Conservation (phyloP, 2,329 filamentous ascomycete species). For the Neurospora crassa region DNA sequence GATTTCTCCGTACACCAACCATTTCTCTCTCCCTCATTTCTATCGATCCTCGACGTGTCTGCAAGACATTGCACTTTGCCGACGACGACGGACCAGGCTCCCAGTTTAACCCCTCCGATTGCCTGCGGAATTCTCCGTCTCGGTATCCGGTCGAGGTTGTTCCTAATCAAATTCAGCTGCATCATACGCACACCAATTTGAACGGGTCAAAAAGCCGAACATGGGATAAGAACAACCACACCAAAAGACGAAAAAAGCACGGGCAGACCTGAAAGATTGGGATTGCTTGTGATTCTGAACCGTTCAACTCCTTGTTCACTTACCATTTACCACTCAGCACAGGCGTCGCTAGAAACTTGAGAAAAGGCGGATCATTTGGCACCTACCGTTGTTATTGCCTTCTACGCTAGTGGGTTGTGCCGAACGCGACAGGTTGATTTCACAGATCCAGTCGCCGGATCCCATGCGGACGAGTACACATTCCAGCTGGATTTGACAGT, state of each 20-base stretch:
- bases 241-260: background rate
- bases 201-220: background rate
- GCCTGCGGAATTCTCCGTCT: background rate
- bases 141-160: background rate
- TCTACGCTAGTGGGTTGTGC: background rate
- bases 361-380: background rate
- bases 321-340: background rate
- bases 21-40: background rate
- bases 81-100: background rate
- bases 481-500: background rate
- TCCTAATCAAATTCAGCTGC: background rate
- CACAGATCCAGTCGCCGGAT: background rate
- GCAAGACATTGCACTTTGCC: background rate
- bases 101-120: background rate
- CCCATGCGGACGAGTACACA: background rate
- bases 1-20: background rate
- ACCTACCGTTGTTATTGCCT: background rate
- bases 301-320: background rate
- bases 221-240: background rate
- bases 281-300: background rate
- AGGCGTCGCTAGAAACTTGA: background rate
- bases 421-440: background rate
- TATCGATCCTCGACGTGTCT: background rate
- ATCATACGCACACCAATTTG: background rate
- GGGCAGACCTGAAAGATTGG: background rate